Base-by-base conservation (phyloP, 169 alveolate species). In the Eimeria falciformis region DNA sequence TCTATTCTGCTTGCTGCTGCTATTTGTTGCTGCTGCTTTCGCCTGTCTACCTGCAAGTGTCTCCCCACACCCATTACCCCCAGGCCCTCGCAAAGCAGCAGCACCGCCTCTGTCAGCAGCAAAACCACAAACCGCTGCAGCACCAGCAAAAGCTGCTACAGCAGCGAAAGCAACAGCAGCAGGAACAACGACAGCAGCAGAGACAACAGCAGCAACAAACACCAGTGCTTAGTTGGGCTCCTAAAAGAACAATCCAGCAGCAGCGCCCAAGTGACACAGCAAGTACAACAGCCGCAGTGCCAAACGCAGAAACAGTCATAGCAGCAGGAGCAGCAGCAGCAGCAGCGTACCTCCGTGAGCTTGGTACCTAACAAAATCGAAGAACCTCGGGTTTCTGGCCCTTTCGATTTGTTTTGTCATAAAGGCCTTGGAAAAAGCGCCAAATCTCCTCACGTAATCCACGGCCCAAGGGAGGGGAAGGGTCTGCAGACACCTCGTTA, bases 341-440 rank as follows among this genome's bases (percentile, higher is more conserved):
- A 25, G 50, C 73, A 40, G 77, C 58, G 23, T 62, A 47, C 93
- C 95, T 18, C 93, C 95, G 37, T 69, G 43, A 23, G 46, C 73
- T 55, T 87, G 75, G 43, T 85, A 92, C 9, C 93, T 90, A 18
- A 92, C 91, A 43, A 84, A 92, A 81, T 92, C 95, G 82, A 92
- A 92, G 45, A 92, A 50, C 45, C 86, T 87, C 11, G 95, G 93
- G 37, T 82, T 71, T 77, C 56, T 81, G n/a, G 83, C 37, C 23
- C 71, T 33, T 23, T 66, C 78, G 62, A 91, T 65, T 29, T 92
- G 90, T 73, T 71, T 5, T 23, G 92, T 90, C 4, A 92, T 55
- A 56, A 85, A 92, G 50, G 71, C 90, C 62, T 69, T 86, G 43
- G 95, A 92, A 68, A 92, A 92, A n/a, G 73, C 46, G 25, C 95